Conservation (phyloP, 106 monocot species). For the Phalaenopsis aphrodite region DNA sequence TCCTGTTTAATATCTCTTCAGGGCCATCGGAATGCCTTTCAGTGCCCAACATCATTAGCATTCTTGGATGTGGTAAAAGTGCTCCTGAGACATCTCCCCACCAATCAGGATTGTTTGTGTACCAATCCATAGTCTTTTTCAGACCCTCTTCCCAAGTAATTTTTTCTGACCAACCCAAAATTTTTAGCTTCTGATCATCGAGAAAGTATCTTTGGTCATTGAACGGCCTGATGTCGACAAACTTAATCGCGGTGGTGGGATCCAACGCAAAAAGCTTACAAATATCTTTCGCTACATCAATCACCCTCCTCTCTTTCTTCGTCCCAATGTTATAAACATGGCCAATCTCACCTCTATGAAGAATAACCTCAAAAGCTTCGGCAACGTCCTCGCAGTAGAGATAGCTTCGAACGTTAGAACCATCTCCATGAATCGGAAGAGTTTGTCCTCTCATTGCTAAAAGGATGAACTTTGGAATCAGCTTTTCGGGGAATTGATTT, state of each 20-base stretch:
- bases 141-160: no score
- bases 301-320: constrained; percentile 29
- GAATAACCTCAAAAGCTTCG: constrained; percentile 34
- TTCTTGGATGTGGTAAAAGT: no score
- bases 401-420: constrained; percentile 30
- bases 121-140: no score
- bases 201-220: constrained; percentile 28
- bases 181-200: no score
- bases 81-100: no score
- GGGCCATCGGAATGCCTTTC: no score
- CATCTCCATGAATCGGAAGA: constrained; percentile 31
- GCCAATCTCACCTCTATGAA: constrained; percentile 30
- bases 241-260: constrained; percentile 12
- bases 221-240: constrained; percentile 26
- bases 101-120: no score
- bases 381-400: constrained; percentile 31
- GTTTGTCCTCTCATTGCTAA: constrained; percentile 23
- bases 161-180: no score
- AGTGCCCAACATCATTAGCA: no score
- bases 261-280: constrained; percentile 28
- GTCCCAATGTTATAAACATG: constrained; percentile 36
- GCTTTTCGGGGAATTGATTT: constrained; percentile 31
- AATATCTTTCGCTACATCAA: constrained; percentile 30
- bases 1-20: no score
- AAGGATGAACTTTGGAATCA: constrained; percentile 32